phyloP scores from a whole-genome alignment of 345 rosid genomes.

The Noccaea caerulescens region DNA sequence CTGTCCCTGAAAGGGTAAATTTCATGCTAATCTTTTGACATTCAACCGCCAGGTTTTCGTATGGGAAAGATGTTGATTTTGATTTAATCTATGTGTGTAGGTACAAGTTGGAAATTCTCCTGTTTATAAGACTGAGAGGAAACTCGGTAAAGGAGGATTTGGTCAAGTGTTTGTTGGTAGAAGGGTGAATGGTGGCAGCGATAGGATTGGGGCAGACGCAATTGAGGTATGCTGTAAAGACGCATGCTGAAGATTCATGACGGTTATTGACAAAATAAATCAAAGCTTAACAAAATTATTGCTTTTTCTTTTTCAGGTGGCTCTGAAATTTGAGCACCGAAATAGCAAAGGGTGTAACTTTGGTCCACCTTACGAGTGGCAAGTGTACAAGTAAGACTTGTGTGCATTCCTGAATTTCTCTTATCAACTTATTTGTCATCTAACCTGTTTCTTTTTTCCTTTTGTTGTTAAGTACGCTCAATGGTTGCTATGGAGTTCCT shows the following conservation, averaged over 20 bases:
- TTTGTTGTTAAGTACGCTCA: conserved; percentile 52
- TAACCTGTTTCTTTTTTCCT: conserved; percentile 17
- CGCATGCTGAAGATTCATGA: neutral
- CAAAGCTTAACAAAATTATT: neutral
- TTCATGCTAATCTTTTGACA: conserved; percentile 17
- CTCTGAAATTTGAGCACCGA: conserved; percentile 91
- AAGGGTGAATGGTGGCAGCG: conserved; percentile 52
- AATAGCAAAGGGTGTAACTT: conserved; percentile 94
- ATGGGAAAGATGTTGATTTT: conserved; percentile 5
- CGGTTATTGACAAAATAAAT: neutral
- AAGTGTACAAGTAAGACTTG: conserved; percentile 78
- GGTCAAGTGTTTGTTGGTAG: conserved; percentile 91
- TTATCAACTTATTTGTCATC: conserved; percentile 13
- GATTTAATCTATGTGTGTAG: conserved; percentile 43
- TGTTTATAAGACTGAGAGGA: conserved; percentile 62
- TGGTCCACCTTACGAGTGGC: conserved; percentile 99
- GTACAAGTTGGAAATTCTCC: conserved; percentile 78
- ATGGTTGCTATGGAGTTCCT: conserved; percentile 86
- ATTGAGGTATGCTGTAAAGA: conserved; percentile 55
- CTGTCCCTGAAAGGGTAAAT: conserved; percentile 90
- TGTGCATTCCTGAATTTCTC: conserved; percentile 12
- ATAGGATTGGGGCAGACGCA: conserved; percentile 63
- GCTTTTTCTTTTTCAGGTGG: conserved; percentile 60
- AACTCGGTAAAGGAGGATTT: conserved; percentile 88
- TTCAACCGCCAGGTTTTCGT: neutral